Base-by-base conservation (phyloP, 164 flowering plant genomes). In the Vitis riparia region DNA sequence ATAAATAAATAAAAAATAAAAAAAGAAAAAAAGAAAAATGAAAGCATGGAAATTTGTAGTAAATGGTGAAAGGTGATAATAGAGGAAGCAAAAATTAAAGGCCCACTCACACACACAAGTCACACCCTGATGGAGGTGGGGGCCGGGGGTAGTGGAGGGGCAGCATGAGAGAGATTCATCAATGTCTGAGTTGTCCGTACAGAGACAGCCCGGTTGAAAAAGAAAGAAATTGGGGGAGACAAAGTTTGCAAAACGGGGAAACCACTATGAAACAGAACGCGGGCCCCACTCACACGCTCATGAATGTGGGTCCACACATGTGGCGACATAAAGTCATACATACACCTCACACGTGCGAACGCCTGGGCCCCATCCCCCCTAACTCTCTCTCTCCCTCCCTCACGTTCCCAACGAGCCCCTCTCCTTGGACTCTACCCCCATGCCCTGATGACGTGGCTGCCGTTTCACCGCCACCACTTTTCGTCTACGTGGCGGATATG, bases 231-330 rank as follows among this genome's bases (percentile, higher is more conserved):
- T 23, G 27, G 27, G 27, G 58, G 74, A 56, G 57, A 64, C 74
- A 71, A 64, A 50, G 59, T 50, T 49, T 32, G 65, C 37, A 11
- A 15, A 69, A 60, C 63, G 64, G 27, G 58, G 64, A 72, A 72
- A 72, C 75, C 64, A 69, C 63, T 30, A 53, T 30, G 50, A 27
- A 64, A 65, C 37, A n/a, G 60, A 55, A 67, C 44, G 13, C 23
- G 72, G 73, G 67, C 19, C 73, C 73, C 73, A 70, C 73, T 29
- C 57, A 23, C 67, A 51, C 67, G 67, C 37, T 59, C 13, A 17
- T 15, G 0, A 19, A 10, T 14, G 11, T 48, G 68, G 60, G 50
- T 13, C 67, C 67, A 49, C 27, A 2, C 2, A 10, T 11, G 9
- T 66, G 69, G 30, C 61, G 23, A 37, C 59, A 63, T 23, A 9